Evolutionary conservation across 768 basidiomycete species (phyloP).

Genomic region (Pleurotus citrinopileatus): DNA sequence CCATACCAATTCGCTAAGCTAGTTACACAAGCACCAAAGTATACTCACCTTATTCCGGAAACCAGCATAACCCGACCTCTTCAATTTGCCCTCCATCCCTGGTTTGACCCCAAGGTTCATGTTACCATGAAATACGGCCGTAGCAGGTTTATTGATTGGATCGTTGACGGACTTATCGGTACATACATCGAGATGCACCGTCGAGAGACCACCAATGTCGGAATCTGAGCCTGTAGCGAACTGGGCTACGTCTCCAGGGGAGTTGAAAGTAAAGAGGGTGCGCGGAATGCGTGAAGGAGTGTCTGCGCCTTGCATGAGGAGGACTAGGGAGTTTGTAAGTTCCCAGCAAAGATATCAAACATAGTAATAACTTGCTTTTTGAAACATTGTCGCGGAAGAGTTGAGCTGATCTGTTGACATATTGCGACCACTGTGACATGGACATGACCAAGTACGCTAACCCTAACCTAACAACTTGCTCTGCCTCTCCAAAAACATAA

Average conservation of each 20-base stretch:
- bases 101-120: constrained; percentile 70
- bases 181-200: constrained; percentile 74
- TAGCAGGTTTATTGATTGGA: constrained; percentile 45
- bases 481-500: too few species aligned
- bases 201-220: constrained; percentile 85
- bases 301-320: constrained; percentile 77
- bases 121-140: constrained; percentile 76
- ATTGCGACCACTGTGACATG: constrained; percentile 34
- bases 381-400: constrained; percentile 29
- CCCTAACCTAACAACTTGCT: too few species aligned
- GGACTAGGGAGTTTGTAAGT: constrained; percentile 41
- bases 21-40: too few species aligned
- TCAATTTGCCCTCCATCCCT: constrained; percentile 61
- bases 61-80: constrained; percentile 83
- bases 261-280: constrained; percentile 65
- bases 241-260: constrained; percentile 51
- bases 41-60: constrained; percentile 80
- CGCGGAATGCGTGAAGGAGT: constrained; percentile 57
- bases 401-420: constrained; percentile 36
- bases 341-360: neutral
- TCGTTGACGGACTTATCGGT: constrained; percentile 42
- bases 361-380: constrained; percentile 26
- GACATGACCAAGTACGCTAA: neutral
- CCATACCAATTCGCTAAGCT: neutral
- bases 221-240: constrained; percentile 82